These are phyloP conservation scores for Lodderomyces jiufengensis DNA, from an alignment of 1,139 yeast species.

Conservation along the genomic window DNA sequence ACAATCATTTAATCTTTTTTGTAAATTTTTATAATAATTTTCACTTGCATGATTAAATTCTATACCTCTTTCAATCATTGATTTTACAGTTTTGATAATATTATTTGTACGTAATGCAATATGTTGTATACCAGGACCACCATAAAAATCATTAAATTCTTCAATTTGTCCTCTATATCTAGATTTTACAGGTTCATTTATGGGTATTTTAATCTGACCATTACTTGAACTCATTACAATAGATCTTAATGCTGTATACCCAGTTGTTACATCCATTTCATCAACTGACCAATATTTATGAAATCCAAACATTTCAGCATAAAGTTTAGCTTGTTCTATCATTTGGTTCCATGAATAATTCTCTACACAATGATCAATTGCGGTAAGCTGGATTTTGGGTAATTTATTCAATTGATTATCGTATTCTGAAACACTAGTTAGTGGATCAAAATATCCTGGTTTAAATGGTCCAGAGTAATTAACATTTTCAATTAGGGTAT, in stretches of 20 bases:
- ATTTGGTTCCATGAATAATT: constrained; percentile 71
- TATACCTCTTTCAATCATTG: constrained; percentile 58
- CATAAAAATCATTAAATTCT: constrained; percentile 70
- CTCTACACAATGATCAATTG: constrained; percentile 77
- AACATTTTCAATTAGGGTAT: constrained; percentile 56
- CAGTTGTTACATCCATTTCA: constrained; percentile 67
- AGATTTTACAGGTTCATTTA: constrained; percentile 78
- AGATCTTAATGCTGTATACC: constrained; percentile 64
- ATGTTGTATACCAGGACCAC: constrained; percentile 84
- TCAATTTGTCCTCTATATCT: constrained; percentile 70
- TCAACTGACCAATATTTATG: constrained; percentile 84
- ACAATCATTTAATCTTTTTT: constrained; percentile 35
- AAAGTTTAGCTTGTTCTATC: constrained; percentile 54
- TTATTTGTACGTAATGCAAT: constrained; percentile 63
- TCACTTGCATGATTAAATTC: constrained; percentile 61
- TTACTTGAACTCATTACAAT: constrained; percentile 73
- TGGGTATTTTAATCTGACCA: constrained; percentile 70
- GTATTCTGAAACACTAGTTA: constrained; percentile 7
- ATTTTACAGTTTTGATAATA: constrained; percentile 54
- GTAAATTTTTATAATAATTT: constrained; percentile 51
- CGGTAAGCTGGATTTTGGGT: constrained; percentile 34
- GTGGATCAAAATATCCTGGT: constrained; percentile 46
- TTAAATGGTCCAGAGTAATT: constrained; percentile 49
- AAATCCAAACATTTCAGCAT: constrained; percentile 64
- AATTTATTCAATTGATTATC: constrained; percentile 16